Evolutionary conservation across 768 basidiomycete genomes (phyloP).

Genomic region (Gyrodon lividus): DNA sequence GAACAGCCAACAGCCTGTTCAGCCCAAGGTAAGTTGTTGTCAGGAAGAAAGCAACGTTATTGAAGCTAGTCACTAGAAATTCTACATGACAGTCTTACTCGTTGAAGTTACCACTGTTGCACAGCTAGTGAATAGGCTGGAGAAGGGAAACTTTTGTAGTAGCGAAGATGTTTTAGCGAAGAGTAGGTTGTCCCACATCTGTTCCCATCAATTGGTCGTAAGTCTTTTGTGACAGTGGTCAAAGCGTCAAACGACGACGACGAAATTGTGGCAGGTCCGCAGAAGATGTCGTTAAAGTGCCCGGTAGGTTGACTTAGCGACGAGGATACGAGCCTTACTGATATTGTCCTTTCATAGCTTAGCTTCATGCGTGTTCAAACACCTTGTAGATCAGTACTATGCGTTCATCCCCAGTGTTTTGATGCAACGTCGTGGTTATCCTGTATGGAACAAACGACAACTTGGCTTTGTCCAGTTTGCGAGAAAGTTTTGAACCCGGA

Average conservation of each 20-base stretch:
- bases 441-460: slow-evolving; percentile 95
- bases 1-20: slow-evolving; percentile 77
- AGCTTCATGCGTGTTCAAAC: slow-evolving; percentile 82
- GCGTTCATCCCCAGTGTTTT: slow-evolving; percentile 93
- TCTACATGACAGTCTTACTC: slow-evolving; percentile 79
- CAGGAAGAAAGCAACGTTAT: background rate
- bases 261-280: slow-evolving; percentile 86
- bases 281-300: slow-evolving; percentile 90
- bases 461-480: slow-evolving; percentile 94
- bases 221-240: slow-evolving; percentile 46
- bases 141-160: slow-evolving; percentile 62
- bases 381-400: slow-evolving; percentile 84
- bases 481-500: slow-evolving; percentile 73
- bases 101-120: slow-evolving; percentile 76
- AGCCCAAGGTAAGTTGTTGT: slow-evolving; percentile 56
- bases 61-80: slow-evolving; percentile 56
- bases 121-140: slow-evolving; percentile 66
- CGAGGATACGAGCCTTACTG: background rate
- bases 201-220: background rate
- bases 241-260: slow-evolving; percentile 69
- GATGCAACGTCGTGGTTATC: slow-evolving; percentile 93
- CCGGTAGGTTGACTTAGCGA: slow-evolving; percentile 58
- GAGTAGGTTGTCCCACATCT: slow-evolving; percentile 47
- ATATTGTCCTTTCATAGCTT: slow-evolving; percentile 45
- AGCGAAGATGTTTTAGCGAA: slow-evolving; percentile 61